These are phyloP conservation scores for Rutstroemia sydowiana DNA, from an alignment of 2,329 filamentous ascomycete species.

Conservation along the genomic window DNA sequence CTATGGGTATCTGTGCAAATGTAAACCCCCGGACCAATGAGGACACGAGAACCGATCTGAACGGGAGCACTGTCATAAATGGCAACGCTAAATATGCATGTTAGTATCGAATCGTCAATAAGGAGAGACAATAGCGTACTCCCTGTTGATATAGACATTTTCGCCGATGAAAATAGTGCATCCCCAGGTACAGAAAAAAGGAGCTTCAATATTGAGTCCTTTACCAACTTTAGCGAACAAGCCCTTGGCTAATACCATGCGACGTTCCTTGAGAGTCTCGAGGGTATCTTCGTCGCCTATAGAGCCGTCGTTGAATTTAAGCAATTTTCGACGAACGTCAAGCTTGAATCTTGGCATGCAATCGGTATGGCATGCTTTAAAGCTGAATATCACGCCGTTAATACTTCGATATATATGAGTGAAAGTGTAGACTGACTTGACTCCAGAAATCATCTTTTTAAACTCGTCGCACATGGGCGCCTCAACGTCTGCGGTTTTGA, in stretches of 20 bases:
- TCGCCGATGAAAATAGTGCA: slow-evolving; percentile 17
- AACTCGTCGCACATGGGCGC: slow-evolving; percentile 15
- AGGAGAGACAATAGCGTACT: slow-evolving; percentile 13
- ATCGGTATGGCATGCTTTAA: slow-evolving; percentile 3
- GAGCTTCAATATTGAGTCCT: slow-evolving; percentile 16
- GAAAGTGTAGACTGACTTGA: slow-evolving; percentile 12
- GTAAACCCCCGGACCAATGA: slow-evolving; percentile 62
- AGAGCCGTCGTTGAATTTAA: slow-evolving; percentile 18
- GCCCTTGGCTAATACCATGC: slow-evolving; percentile 13
- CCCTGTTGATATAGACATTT: slow-evolving; percentile 18
- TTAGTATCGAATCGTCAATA: background rate
- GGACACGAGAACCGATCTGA: slow-evolving; percentile 24
- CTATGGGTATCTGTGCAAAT: slow-evolving; percentile 69
- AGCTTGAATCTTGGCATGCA: slow-evolving; percentile 8
- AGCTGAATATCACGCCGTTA: slow-evolving; percentile 1
- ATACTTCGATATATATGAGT: background rate
- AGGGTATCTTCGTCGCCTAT: slow-evolving; percentile 15
- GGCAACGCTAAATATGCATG: slow-evolving; percentile 15
- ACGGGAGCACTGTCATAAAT: slow-evolving; percentile 39
- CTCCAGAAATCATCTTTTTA: slow-evolving; percentile 23
- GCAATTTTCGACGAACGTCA: slow-evolving; percentile 10
- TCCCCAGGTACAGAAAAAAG: slow-evolving; percentile 20
- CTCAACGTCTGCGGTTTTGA: slow-evolving; percentile 30
- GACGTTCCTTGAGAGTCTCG: slow-evolving; percentile 12
- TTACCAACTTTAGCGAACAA: slow-evolving; percentile 17